Evolutionary conservation across 1,284 basidiomycete genomes (phyloP), one percentile per base, ranked within the genome.

Genomic region (Coniferiporia sulphurascens): DNA sequence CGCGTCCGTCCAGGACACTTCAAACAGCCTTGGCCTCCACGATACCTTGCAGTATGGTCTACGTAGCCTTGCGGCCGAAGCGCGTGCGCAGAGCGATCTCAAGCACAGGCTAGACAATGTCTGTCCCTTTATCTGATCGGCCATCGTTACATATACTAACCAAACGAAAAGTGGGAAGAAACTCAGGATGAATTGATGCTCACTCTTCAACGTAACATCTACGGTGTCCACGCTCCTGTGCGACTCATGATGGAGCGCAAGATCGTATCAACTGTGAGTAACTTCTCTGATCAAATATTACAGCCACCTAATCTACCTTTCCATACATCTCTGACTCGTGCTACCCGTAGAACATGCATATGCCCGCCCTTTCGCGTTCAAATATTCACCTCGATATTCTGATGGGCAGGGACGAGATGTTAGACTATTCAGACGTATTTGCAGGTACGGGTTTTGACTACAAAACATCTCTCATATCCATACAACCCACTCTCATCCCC

Each of bases 161-260:
- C 48, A 22, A 36, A 27, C 27, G 15, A 15, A 35, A 59, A 97
- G 93, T 99, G 96, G 96, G 87, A 94, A 59, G 86, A 86, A 65
- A 95, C 95, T 4, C 93, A 96, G 71, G 89, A 93, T 71, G 89
- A 91, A 71, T 72, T 95, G 59, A 90, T 91, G 71, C 78, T 97
- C 62, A 93, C 85, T 48, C 77, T 97, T 74, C 84, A 94, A 71
- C 84, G 95, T 57, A 88, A 95, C 73, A 74, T 88, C 43, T 91
- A 89, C 69, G 96, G 96, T 43, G 71, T 98, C 65, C 91, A 92
- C 66, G 87, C 91, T 41, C 96, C 96, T 4, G 83, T 97, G 71
- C 83, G 95, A 48, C 78, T 86, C 60, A 78, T 96, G 67, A 98
- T 99, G 96, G 96, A 99, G 73, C 83, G 95, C 68, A 91, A 90